These are phyloP conservation scores for Coniochaeta sp. DNA, from an alignment of 2,329 filamentous ascomycete species.

Conservation along the genomic window DNA sequence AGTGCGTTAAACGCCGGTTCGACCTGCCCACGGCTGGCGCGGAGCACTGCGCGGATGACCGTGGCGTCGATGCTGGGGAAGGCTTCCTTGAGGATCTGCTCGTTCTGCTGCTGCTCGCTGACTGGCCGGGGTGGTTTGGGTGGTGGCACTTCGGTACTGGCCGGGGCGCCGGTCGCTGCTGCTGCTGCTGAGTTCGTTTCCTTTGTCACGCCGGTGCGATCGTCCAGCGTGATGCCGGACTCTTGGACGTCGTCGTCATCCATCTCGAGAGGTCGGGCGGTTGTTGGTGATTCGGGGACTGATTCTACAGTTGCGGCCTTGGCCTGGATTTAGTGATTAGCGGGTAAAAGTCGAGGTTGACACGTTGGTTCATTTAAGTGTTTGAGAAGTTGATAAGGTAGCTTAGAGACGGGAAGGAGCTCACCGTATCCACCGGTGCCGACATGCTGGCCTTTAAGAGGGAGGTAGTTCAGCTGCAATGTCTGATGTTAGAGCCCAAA, in stretches of 20 bases:
- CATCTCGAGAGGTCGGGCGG: constrained; percentile 56
- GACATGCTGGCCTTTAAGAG: constrained; percentile 26
- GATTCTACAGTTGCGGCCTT: constrained; percentile 31
- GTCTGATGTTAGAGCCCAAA: no score
- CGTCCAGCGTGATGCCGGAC: constrained; percentile 37
- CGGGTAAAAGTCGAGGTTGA: constrained; percentile 4
- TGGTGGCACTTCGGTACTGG: constrained; percentile 44
- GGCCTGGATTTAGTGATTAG: constrained; percentile 21
- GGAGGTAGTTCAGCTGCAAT: background rate
- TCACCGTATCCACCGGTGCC: constrained; percentile 34
- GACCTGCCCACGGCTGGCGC: constrained; percentile 77
- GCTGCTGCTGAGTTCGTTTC: constrained; percentile 13
- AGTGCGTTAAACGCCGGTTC: constrained; percentile 95
- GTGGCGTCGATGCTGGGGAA: constrained; percentile 76
- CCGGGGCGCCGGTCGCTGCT: constrained; percentile 20
- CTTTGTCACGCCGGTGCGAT: constrained; percentile 22
- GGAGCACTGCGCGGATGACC: constrained; percentile 81
- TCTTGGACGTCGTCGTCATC: constrained; percentile 66
- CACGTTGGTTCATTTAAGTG: background rate
- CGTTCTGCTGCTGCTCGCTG: constrained; percentile 75
- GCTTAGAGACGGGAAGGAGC: constrained; percentile 12
- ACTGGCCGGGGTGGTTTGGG: constrained; percentile 80
- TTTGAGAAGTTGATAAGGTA: background rate
- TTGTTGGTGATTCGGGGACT: constrained; percentile 58
- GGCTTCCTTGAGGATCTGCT: constrained; percentile 83